Evolutionary conservation across 352 stramenopile genomes (phyloP).

Genomic region (Elongisporangium prolatum): DNA sequence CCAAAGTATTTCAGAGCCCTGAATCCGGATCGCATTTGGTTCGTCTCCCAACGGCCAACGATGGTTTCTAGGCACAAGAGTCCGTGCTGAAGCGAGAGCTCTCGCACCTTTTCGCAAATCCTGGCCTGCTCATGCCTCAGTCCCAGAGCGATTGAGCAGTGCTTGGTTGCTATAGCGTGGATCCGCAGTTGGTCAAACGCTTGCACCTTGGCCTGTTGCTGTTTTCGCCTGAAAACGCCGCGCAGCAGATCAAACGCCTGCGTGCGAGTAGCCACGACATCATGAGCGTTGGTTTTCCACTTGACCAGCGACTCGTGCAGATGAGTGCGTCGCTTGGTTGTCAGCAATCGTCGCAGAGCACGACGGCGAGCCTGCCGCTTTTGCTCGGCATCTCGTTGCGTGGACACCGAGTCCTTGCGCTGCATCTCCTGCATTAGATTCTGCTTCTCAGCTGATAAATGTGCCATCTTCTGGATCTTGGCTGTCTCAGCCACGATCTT

Average conservation of each 20-base stretch:
- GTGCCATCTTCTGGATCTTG: constrained; percentile 68
- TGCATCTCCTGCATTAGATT: constrained; percentile 46
- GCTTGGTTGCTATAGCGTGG: background rate
- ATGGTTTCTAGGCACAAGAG: background rate
- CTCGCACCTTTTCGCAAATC: constrained; percentile 8
- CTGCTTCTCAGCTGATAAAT: constrained; percentile 55
- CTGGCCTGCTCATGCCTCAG: constrained; percentile 1
- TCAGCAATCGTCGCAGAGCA: constrained; percentile 25
- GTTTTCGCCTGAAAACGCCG: constrained; percentile 2
- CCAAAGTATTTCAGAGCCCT: background rate
- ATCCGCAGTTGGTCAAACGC: constrained; percentile 19
- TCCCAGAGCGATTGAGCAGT: background rate
- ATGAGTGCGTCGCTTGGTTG: constrained; percentile 22
- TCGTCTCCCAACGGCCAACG: constrained; percentile 16
- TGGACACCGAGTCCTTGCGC: constrained; percentile 29
- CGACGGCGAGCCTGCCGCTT: constrained; percentile 19
- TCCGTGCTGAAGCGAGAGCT: constrained; percentile 10
- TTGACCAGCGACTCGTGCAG: constrained; percentile 19
- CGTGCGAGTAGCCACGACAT: constrained; percentile 8
- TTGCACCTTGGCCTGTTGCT: constrained; percentile 17
- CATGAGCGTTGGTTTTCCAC: constrained; percentile 17
- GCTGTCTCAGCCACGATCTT: constrained; percentile 59
- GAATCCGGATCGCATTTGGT: constrained; percentile 6
- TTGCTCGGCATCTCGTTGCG: constrained; percentile 21
- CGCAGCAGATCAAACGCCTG: constrained; percentile 16